Percentiles rank a stretch among this genome's conserved stretches.
These are phyloP conservation scores for Hansfordia pulvinata DNA, from an alignment of 2,329 filamentous ascomycete species.

Conservation along the genomic window DNA sequence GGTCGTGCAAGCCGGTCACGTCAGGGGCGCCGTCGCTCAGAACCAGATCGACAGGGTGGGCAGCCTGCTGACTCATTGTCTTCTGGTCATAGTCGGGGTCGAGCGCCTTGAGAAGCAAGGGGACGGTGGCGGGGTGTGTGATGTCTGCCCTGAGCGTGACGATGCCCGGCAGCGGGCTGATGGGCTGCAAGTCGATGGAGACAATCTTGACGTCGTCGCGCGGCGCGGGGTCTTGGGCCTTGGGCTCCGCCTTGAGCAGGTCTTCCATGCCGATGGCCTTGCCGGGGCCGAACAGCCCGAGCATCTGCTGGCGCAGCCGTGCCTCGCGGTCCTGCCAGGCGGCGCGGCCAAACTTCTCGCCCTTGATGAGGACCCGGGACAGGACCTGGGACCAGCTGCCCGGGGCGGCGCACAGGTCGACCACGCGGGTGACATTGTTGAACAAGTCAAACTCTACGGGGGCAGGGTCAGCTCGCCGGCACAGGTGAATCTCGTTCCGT, in stretches of 20 bases:
- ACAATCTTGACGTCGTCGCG: slow-evolving; percentile 80
- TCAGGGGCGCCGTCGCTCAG: slow-evolving; percentile 93
- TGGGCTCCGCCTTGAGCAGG: slow-evolving; percentile 5
- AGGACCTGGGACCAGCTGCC: slow-evolving; percentile 97
- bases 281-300: slow-evolving; percentile 30
- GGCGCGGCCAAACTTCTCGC: slow-evolving; percentile 74
- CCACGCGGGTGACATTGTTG: slow-evolving; percentile 76
- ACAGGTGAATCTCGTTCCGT: slow-evolving; percentile 1
- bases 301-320: slow-evolving; percentile 46
- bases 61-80: slow-evolving; percentile 35
- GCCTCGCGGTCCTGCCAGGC: slow-evolving; percentile 81
- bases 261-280: slow-evolving; percentile 11
- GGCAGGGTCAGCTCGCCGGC: slow-evolving; percentile 5
- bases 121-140: slow-evolving; percentile 90
- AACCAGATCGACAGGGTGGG: slow-evolving; percentile 79
- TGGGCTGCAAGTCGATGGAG: slow-evolving; percentile 89
- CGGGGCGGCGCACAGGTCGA: slow-evolving; percentile 89
- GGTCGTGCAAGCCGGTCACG: slow-evolving; percentile 89
- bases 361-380: slow-evolving; percentile 84
- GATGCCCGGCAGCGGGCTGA: slow-evolving; percentile 86
- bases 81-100: slow-evolving; percentile 53
- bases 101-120: slow-evolving; percentile 71
- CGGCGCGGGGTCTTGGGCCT: slow-evolving; percentile 21
- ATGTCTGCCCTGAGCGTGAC: slow-evolving; percentile 89
- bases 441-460: slow-evolving; percentile 79